Percentiles rank a stretch among this genome's conserved stretches.
phyloP scores from a whole-genome alignment of 768 basidiomycete species.

The Nidularia pulvinata region DNA sequence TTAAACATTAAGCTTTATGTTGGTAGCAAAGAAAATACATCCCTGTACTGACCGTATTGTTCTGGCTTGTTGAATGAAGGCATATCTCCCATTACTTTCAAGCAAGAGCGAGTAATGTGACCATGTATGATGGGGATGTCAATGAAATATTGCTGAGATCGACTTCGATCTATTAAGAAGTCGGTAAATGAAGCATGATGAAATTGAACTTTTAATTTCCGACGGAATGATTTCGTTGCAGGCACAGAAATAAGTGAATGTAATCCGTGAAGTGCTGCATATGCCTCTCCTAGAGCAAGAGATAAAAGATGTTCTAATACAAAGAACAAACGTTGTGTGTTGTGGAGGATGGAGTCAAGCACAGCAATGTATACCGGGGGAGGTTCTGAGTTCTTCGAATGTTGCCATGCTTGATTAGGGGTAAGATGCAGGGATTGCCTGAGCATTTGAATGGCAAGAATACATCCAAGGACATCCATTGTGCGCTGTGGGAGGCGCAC shows the following conservation, averaged over 20 bases:
- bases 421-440: constrained; percentile 1
- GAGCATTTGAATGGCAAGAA: neutral
- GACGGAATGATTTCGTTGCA: neutral
- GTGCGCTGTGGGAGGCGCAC: neutral
- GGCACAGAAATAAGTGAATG: constrained; percentile 3
- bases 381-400: neutral
- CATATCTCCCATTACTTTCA: too few species aligned
- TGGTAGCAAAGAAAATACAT: too few species aligned
- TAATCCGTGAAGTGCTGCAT: neutral
- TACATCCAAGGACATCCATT: neutral
- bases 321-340: neutral
- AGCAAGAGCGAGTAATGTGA: too few species aligned
- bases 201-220: neutral
- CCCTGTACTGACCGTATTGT: too few species aligned
- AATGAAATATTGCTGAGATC: too few species aligned
- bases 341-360: neutral
- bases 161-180: neutral
- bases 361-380: neutral
- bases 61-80: too few species aligned
- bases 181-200: neutral
- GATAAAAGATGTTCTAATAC: constrained; percentile 2
- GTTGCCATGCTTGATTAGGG: neutral
- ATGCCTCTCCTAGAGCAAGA: constrained; percentile 1
- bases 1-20: too few species aligned
- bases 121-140: too few species aligned